Conservation (phyloP, 257 asterid genomes). For the Nicotiana otophora region DNA sequence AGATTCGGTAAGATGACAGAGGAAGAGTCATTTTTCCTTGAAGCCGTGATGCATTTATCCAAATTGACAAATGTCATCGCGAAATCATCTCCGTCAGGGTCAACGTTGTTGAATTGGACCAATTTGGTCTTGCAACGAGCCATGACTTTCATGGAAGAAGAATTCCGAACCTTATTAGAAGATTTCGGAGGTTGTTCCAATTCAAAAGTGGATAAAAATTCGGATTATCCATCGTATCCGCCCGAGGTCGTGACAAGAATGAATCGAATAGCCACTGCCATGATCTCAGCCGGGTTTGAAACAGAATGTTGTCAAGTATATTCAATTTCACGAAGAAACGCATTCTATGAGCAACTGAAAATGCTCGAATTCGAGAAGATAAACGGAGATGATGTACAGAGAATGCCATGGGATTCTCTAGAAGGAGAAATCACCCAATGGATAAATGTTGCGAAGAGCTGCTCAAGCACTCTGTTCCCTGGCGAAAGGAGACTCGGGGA, state of each 20-base stretch:
- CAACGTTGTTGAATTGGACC: constrained; percentile 34
- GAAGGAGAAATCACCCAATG: constrained; percentile 67
- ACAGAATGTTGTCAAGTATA: constrained; percentile 65
- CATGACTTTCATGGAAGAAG: constrained; percentile 74
- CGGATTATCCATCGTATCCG: constrained; percentile 41
- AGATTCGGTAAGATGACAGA: constrained; percentile 29
- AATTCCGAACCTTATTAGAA: constrained; percentile 49
- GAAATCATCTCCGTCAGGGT: constrained; percentile 41
- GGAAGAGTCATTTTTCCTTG: constrained; percentile 53
- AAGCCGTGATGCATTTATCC: constrained; percentile 46
- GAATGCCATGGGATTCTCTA: constrained; percentile 59
- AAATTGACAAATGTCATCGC: constrained; percentile 33
- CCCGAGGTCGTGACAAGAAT: constrained; percentile 32
- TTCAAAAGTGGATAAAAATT: not conserved
- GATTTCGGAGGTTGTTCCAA: constrained; percentile 20
- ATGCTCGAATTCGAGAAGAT: constrained; percentile 54
- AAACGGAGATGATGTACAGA: constrained; percentile 63
- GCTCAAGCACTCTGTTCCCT: constrained; percentile 44
- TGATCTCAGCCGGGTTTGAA: constrained; percentile 73
- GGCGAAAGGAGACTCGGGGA: constrained; percentile 52
- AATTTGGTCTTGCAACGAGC: constrained; percentile 58
- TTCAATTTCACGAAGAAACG: constrained; percentile 47
- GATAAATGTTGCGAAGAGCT: constrained; percentile 47
- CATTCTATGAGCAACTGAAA: constrained; percentile 41
- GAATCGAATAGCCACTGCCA: constrained; percentile 45